Conservation (phyloP, 2,329 filamentous ascomycete species). For the Herpotrichia juniperi region DNA sequence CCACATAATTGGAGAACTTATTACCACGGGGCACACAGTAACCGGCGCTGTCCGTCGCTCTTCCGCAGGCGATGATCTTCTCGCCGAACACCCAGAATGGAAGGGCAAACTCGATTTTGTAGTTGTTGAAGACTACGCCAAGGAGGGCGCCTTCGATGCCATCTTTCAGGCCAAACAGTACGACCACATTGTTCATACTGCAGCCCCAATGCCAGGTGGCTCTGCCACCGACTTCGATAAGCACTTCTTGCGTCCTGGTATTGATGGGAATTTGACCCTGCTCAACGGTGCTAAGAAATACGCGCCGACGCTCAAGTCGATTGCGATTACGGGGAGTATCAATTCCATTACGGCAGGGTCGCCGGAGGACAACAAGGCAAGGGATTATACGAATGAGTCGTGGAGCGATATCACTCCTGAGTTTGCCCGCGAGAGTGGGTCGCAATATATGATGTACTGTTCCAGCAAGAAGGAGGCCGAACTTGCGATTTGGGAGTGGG, state of each 20-base stretch:
- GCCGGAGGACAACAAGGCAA: constrained; percentile 22
- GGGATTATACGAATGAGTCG: constrained; percentile 35
- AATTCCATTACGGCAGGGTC: constrained; percentile 29
- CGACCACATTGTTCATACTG: constrained; percentile 39
- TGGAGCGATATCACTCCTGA: constrained; percentile 61
- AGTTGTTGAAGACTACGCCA: constrained; percentile 35
- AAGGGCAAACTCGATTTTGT: constrained; percentile 32
- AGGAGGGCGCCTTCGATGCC: constrained; percentile 29
- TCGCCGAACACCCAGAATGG: constrained; percentile 33
- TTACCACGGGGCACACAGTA: constrained; percentile 21
- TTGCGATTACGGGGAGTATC: constrained; percentile 37
- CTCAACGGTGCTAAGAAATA: constrained; percentile 30
- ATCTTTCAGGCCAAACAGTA: constrained; percentile 30
- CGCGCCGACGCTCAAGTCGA: constrained; percentile 33
- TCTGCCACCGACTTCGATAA: constrained; percentile 35
- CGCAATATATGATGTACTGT: constrained; percentile 56
- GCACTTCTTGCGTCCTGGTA: constrained; percentile 33
- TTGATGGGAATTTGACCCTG: constrained; percentile 34
- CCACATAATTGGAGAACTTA: constrained; percentile 19
- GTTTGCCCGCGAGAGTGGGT: constrained; percentile 46
- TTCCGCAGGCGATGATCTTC: constrained; percentile 15
- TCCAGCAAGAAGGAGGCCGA: constrained; percentile 63
- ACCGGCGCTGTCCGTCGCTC: constrained; percentile 18
- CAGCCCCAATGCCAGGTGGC: constrained; percentile 36
- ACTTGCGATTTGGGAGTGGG: constrained; percentile 61